These are phyloP conservation scores for Colletotrichum trifolii DNA, from an alignment of 2,329 filamentous ascomycete genomes.

Conservation along the genomic window DNA sequence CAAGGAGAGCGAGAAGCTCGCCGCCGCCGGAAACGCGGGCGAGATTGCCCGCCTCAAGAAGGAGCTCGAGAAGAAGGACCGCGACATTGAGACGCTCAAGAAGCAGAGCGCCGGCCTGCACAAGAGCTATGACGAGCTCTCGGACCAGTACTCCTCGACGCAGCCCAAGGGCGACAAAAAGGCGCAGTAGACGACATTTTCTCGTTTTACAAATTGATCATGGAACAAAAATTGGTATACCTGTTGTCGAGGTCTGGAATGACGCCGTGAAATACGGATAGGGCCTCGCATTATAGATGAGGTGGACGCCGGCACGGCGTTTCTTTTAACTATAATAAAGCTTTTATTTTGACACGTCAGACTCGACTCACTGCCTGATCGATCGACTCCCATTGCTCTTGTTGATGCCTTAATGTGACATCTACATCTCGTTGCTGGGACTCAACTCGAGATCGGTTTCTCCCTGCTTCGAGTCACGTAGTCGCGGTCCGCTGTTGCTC, in stretches of 20 bases:
- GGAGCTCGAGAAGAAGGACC: constrained; percentile 82
- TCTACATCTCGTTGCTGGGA: no score
- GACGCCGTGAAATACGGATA: no score
- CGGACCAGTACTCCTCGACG: constrained; percentile 79
- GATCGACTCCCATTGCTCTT: no score
- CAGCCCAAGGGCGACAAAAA: constrained; percentile 68
- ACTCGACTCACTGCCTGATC: no score
- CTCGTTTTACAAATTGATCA: no score
- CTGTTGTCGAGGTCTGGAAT: not conserved
- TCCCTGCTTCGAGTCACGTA: no score
- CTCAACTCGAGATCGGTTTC: no score
- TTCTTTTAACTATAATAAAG: constrained; percentile 22
- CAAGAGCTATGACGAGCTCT: constrained; percentile 86
- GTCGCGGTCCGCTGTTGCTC: no score
- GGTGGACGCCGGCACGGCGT: constrained; percentile 16
- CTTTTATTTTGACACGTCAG: not conserved
- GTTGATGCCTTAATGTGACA: no score
- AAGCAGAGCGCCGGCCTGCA: constrained; percentile 89
- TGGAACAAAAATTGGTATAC: constrained; percentile 3
- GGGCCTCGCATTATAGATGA: not conserved
- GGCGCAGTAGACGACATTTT: constrained; percentile 54
- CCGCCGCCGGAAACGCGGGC: constrained; percentile 77
- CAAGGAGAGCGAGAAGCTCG: constrained; percentile 79
- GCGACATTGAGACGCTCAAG: constrained; percentile 87
- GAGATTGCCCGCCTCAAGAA: constrained; percentile 77